Conservation (phyloP, 1,284 basidiomycete genomes). For the Ceratobasidium sp. region DNA sequence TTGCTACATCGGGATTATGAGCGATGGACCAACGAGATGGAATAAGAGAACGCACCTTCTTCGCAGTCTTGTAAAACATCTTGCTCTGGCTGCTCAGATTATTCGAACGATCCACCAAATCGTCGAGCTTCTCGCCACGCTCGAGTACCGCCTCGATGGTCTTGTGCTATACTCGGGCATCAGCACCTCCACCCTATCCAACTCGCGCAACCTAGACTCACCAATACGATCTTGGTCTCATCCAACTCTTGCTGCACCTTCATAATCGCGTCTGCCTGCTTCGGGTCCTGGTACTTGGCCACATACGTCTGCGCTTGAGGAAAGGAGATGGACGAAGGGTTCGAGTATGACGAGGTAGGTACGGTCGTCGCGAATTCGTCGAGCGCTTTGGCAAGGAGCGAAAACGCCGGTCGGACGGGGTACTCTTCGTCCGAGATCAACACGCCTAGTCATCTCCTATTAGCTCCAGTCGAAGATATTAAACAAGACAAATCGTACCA, state of each 20-base stretch:
- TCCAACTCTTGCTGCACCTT: constrained; percentile 98
- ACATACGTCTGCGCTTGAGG: constrained; percentile 84
- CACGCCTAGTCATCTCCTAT: constrained; percentile 68
- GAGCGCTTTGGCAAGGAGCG: constrained; percentile 91
- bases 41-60: constrained; percentile 74
- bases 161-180: constrained; percentile 75
- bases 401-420: constrained; percentile 96
- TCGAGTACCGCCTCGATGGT: constrained; percentile 98
- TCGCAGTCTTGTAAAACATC: constrained; percentile 95
- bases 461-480: neutral
- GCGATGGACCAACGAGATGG: constrained; percentile 7
- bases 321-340: constrained; percentile 75
- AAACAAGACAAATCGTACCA: constrained; percentile 65
- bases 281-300: constrained; percentile 96
- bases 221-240: constrained; percentile 98
- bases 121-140: constrained; percentile 97
- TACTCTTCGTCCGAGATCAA: constrained; percentile 97
- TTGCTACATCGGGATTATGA: constrained; percentile 64
- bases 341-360: constrained; percentile 74
- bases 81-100: constrained; percentile 92
- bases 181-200: neutral
- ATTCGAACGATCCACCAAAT: constrained; percentile 95
- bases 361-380: constrained; percentile 92
- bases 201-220: constrained; percentile 60
- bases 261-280: constrained; percentile 99